Evolutionary conservation across 2,329 filamentous ascomycete species (phyloP).

Genomic region (Nothomitra cinnamomea): DNA sequence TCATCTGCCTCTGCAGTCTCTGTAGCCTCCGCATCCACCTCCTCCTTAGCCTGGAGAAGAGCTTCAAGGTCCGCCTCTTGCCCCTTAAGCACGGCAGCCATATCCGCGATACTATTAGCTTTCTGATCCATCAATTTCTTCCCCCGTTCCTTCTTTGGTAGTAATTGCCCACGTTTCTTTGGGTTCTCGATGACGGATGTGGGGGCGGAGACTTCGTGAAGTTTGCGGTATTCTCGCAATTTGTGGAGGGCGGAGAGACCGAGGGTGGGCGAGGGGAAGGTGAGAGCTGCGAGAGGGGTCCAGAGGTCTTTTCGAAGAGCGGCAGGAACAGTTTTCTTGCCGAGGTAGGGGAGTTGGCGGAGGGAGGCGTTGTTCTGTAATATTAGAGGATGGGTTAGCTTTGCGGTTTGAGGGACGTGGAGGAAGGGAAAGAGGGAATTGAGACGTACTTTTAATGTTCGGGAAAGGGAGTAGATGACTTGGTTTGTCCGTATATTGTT

Average conservation of each 20-base stretch:
- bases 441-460: slow-evolving; percentile 33
- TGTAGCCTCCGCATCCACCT: slow-evolving; percentile 7
- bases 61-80: slow-evolving; percentile 23
- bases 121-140: slow-evolving; percentile 44
- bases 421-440: neutral
- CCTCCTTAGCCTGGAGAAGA: slow-evolving; percentile 8
- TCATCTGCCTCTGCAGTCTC: slow-evolving; percentile 12
- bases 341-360: slow-evolving; percentile 42
- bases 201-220: slow-evolving; percentile 37
- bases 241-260: slow-evolving; percentile 39
- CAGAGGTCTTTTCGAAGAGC: slow-evolving; percentile 44
- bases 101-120: slow-evolving; percentile 42
- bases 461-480: slow-evolving; percentile 43
- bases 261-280: slow-evolving; percentile 31
- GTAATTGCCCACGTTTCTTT: slow-evolving; percentile 24
- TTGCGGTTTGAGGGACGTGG: neutral
- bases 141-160: slow-evolving; percentile 32
- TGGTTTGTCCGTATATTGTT: slow-evolving; percentile 44
- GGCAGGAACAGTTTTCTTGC: slow-evolving; percentile 44
- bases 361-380: slow-evolving; percentile 33
- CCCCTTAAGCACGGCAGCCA: slow-evolving; percentile 36
- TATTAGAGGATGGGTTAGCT: neutral
- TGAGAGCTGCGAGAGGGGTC: slow-evolving; percentile 40
- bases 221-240: slow-evolving; percentile 40
- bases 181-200: slow-evolving; percentile 26